Conservation (phyloP, 2,329 filamentous ascomycete genomes). For the Diatrype stigma region DNA sequence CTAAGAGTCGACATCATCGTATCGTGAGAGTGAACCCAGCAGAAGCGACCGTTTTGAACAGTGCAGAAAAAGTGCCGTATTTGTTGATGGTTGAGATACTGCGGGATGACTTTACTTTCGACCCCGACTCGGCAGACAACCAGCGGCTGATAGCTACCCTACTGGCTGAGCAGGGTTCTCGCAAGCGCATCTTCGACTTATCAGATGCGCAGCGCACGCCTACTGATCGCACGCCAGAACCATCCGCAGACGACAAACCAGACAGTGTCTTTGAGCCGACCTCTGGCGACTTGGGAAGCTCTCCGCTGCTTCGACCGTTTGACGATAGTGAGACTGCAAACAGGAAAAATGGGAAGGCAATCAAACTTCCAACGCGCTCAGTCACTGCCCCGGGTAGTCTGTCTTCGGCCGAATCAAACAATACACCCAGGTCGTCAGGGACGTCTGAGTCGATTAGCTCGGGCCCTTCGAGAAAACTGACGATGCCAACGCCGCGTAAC, state of each 20-base stretch:
- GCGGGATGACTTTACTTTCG: slow-evolving; percentile 77
- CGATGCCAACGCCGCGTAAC: slow-evolving; percentile 51
- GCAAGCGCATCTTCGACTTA: slow-evolving; percentile 62
- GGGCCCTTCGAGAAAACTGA: slow-evolving; percentile 55
- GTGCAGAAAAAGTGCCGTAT: slow-evolving; percentile 81
- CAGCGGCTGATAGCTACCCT: slow-evolving; percentile 57
- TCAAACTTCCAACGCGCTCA: slow-evolving; percentile 15
- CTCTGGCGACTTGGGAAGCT: slow-evolving; percentile 72
- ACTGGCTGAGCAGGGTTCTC: slow-evolving; percentile 51
- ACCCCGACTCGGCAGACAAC: slow-evolving; percentile 71
- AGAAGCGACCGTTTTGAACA: slow-evolving; percentile 80
- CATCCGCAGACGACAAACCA: slow-evolving; percentile 29
- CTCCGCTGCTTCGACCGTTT: slow-evolving; percentile 59
- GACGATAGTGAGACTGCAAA: slow-evolving; percentile 44
- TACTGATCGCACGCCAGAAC: slow-evolving; percentile 38
- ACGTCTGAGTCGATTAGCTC: slow-evolving; percentile 66
- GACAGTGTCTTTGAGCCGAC: slow-evolving; percentile 84
- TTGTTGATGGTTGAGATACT: slow-evolving; percentile 80
- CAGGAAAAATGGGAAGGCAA: slow-evolving; percentile 27
- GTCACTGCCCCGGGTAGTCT: slow-evolving; percentile 19
- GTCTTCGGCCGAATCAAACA: slow-evolving; percentile 58
- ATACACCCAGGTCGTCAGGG: slow-evolving; percentile 67
- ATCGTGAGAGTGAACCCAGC: slow-evolving; percentile 81
- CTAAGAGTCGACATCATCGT: slow-evolving; percentile 73
- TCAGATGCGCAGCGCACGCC: slow-evolving; percentile 60